A percentile compares a stretch with the other conserved stretches of the same genome.
phyloP scores from a whole-genome alignment of 2,329 filamentous ascomycete species.

The Achaetomium macrosporum region DNA sequence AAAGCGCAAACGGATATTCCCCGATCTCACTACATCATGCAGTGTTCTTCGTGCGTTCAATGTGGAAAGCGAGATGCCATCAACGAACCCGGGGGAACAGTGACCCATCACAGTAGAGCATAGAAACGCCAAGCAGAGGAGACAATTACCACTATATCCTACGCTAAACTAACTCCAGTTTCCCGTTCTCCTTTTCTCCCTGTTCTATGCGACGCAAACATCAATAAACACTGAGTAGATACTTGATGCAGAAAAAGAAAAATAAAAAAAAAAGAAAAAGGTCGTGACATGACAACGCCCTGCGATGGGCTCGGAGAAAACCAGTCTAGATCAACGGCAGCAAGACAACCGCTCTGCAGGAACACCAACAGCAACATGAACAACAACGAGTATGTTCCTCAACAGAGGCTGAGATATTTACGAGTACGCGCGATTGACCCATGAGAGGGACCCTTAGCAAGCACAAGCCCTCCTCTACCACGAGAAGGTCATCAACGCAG shows the following conservation, averaged over 20 bases:
- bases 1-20: too few relatives aligned
- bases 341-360: too few relatives aligned
- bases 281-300: conserved; percentile 5
- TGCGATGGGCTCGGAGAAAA: not conserved
- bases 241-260: not conserved
- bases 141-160: not conserved
- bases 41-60: too few relatives aligned
- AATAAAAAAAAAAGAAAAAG: not conserved
- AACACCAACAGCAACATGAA: not conserved
- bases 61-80: too few relatives aligned
- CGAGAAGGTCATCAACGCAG: conserved; percentile 74
- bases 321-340: not conserved
- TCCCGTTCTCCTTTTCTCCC: not conserved
- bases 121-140: too few relatives aligned
- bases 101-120: too few relatives aligned
- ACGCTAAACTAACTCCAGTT: not conserved
- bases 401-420: not conserved
- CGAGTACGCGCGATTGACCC: too few relatives aligned
- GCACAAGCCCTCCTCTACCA: conserved; percentile 44
- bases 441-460: not conserved
- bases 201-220: not conserved
- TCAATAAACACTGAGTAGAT: not conserved
- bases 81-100: too few relatives aligned
- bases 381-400: not conserved
- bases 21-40: too few relatives aligned